Conservation (phyloP, 2,329 filamentous ascomycete species). For the Sporothrix globosa region DNA sequence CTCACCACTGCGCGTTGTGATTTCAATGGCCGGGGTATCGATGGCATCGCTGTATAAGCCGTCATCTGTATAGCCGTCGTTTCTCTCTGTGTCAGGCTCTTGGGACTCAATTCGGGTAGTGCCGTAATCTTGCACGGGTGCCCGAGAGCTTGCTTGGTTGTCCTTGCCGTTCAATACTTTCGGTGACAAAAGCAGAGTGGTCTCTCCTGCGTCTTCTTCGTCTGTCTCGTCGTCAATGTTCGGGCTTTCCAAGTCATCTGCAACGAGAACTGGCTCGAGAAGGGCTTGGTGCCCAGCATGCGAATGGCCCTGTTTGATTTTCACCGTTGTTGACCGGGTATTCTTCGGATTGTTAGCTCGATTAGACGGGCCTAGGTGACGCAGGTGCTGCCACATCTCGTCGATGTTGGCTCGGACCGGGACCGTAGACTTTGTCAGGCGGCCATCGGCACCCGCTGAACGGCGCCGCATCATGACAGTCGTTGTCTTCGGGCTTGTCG, state of each 20-base stretch:
- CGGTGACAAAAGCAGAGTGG: conserved; percentile 48
- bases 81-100: background rate
- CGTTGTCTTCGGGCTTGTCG: conserved; percentile 55
- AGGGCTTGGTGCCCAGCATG: conserved; percentile 24
- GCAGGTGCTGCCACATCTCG: conserved; percentile 66
- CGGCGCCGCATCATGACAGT: conserved; percentile 64
- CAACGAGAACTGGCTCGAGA: background rate
- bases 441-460: conserved; percentile 59
- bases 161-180: conserved; percentile 40
- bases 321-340: conserved; percentile 65
- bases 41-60: background rate
- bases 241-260: background rate
- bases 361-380: conserved; percentile 68
- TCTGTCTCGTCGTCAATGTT: conserved; percentile 27
- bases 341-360: conserved; percentile 65
- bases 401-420: conserved; percentile 63
- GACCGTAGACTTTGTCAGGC: conserved; percentile 52
- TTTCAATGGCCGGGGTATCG: background rate
- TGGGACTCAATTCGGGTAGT: background rate
- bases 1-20: background rate
- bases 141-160: no score
- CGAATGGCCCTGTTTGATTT: conserved; percentile 57
- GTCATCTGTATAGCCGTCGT: background rate
- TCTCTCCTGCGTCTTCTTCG: conserved; percentile 45
- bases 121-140: background rate